Evolutionary conservation across 2,329 filamentous ascomycete genomes (phyloP), one percentile per base, ranked within the genome.

Genomic region (Pseudocercospora fuligena): DNA sequence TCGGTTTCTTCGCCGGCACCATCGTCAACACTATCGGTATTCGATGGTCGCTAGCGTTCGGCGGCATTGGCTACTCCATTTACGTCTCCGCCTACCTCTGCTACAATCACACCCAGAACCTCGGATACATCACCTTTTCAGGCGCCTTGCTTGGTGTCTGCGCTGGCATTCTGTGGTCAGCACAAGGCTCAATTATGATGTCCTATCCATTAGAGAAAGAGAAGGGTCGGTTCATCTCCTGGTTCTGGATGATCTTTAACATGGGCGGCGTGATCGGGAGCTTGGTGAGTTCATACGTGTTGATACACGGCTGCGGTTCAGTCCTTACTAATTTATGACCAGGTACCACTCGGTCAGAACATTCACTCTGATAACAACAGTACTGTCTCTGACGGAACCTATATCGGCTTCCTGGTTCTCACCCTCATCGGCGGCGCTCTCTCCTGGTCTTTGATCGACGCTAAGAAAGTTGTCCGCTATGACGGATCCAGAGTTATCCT

Each of bases 211-310:
- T 87, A 21, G 94, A 97, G 80, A 80, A 87, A 36, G 87, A 88
- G 70, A 97, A 97, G 84, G 94, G 94, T 53, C 89, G 90, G 66
- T 97, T 93, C 79, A 97, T 97, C 78, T 91, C 91, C 67, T 89
- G 89, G 82, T 97, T 97, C 82, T 97, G 94, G 94, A 89, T 93
- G 78, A 96, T 97, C 75, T 97, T 97, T 85, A 97, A 97, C 80
- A 80, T 94, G 66, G 94, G 94, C 73, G 93, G 89, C 74, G 93
- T 97, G 68, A 92, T 97, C 78, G 94, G 94, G 69, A 89, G 90
- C 75, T 77, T 89, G 82, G 86, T 88, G 80, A 77, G 85, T 33
- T 2, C 2, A 33, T 11, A 33, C 12, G 11, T 33, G 5, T 1
- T 14, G 31, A 12, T 33, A 12, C 8, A 33, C 12, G 31, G 9